Percentiles rank a stretch among this genome's conserved stretches.
phyloP scores from a whole-genome alignment of 805 yeast genomes.

The Candida ponderosae region DNA sequence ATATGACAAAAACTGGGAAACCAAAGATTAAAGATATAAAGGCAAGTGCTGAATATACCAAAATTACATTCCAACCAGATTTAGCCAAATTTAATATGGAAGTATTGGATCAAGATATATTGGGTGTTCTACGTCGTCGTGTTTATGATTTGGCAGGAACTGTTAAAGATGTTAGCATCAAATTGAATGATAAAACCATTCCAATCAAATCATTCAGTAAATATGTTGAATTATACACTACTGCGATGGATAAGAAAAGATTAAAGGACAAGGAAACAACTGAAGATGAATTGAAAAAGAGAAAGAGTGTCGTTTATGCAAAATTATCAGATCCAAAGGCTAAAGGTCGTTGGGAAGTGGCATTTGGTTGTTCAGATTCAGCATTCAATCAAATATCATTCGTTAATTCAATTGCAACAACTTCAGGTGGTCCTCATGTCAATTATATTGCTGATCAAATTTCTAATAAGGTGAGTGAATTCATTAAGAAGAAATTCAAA shows the following conservation, averaged over 20 bases:
- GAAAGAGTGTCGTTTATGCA: conserved; percentile 69
- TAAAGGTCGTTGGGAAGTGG: conserved; percentile 79
- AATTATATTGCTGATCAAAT: conserved; percentile 80
- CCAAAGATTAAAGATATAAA: conserved; percentile 55
- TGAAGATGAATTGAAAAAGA: conserved; percentile 28
- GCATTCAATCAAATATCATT: conserved; percentile 90
- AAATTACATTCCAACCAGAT: conserved; percentile 85
- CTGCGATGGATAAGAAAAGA: conserved; percentile 48
- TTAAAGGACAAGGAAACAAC: conserved; percentile 18
- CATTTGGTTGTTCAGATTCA: conserved; percentile 89
- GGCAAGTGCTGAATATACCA: conserved; percentile 70
- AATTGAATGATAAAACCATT: conserved; percentile 65
- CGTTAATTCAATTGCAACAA: conserved; percentile 96
- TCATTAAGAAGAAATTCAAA: conserved; percentile 59
- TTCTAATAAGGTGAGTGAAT: conserved; percentile 65
- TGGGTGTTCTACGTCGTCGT: conserved; percentile 84
- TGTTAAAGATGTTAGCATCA: conserved; percentile 72
- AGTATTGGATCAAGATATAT: conserved; percentile 70
- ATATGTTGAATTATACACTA: conserved; percentile 84
- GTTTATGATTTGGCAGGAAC: conserved; percentile 95
- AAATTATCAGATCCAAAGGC: conserved; percentile 48
- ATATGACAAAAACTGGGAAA: conserved; percentile 72
- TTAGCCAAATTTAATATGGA: conserved; percentile 78
- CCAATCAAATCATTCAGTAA: conserved; percentile 70
- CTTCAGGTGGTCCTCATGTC: conserved; percentile 95